phyloP scores from a whole-genome alignment of 2,329 filamentous ascomycete genomes.

The Fusarium tjaetaba region DNA sequence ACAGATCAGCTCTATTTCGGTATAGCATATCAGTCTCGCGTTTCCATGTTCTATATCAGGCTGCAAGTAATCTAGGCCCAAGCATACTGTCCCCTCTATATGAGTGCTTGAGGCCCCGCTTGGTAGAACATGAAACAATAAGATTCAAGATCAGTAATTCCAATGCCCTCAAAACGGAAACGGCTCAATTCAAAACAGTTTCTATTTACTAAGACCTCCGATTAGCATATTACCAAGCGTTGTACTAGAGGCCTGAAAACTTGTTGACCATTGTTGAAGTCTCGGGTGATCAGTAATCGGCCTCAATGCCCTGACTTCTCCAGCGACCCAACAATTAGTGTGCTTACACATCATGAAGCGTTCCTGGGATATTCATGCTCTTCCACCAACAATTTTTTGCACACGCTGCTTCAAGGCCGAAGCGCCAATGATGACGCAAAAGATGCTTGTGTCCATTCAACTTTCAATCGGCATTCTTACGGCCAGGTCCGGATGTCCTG shows the following conservation, averaged over 20 bases:
- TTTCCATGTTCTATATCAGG: not conserved
- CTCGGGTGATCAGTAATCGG: not conserved
- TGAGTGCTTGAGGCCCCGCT: too few relatives aligned
- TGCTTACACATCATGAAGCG: not conserved
- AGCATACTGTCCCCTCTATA: not conserved
- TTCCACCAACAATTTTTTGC: not conserved
- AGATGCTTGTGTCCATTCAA: not conserved
- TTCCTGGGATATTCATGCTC: not conserved
- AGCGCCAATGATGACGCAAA: not conserved
- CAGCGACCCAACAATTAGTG: not conserved
- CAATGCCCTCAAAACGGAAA: not conserved
- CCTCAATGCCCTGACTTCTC: not conserved
- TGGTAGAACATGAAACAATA: not conserved
- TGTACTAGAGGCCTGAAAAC: not conserved
- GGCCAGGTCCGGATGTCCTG: not conserved
- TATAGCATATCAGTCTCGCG: not conserved
- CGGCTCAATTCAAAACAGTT: not conserved
- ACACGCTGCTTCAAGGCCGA: not conserved
- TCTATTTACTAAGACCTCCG: slow-evolving; percentile 4
- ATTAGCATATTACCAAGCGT: not conserved
- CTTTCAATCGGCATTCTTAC: not conserved
- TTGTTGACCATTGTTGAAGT: not conserved
- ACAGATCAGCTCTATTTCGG: not conserved
- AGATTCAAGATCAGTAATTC: slow-evolving; percentile 7
- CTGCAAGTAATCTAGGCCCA: not conserved